Evolutionary conservation across 1,139 yeast species (phyloP), one percentile per base, ranked within the genome.

Genomic region (Saccharomyces hybrid): DNA sequence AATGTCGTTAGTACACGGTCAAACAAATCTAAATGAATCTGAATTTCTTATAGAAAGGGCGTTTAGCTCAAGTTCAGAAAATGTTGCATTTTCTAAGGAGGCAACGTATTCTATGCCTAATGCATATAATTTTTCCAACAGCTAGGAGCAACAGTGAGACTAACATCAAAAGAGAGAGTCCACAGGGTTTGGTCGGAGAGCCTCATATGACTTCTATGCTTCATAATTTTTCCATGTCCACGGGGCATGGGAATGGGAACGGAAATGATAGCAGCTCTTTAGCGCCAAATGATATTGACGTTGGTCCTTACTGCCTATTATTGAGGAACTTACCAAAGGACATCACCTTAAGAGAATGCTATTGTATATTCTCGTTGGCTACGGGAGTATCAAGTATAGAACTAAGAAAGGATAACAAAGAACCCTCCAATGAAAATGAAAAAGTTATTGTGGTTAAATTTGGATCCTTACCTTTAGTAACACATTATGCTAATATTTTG

Each of bases 321-420:
- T 57, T 84, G 31, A 75, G 74, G 57, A 85, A 85, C 64, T 69
- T 88, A 19, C 97, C 97, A 1, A 66, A 75, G 11, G 95, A 89
- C 67, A 72, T 89, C 50, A 72, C 90, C 2, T 68, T 77, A 27
- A 80, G 97, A 64, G 97, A 90, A 70, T 86, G 93, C 14, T 76
- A 81, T 46, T 75, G 86, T 47, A 76, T 90, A 28, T 90, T 90
- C 67, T 79, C 96, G 8, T 77, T 90, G 61, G 95, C 95, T n/a
- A 75, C 78, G 53, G 95, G 88, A 63, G 89, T 85, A 61, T 69
- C 83, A 38, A 69, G 74, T 59, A 78, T 86, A 52, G 95, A 88
- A 59, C 69, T 88, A 52, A 12, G 46, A 11, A 48, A 51, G 19
- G 29, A 47, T 21, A 28, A n/a, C 31, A 24, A 41, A 11, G 27